phyloP scores from a whole-genome alignment of 2,329 filamentous ascomycete genomes.

The Fusarium tupiense region DNA sequence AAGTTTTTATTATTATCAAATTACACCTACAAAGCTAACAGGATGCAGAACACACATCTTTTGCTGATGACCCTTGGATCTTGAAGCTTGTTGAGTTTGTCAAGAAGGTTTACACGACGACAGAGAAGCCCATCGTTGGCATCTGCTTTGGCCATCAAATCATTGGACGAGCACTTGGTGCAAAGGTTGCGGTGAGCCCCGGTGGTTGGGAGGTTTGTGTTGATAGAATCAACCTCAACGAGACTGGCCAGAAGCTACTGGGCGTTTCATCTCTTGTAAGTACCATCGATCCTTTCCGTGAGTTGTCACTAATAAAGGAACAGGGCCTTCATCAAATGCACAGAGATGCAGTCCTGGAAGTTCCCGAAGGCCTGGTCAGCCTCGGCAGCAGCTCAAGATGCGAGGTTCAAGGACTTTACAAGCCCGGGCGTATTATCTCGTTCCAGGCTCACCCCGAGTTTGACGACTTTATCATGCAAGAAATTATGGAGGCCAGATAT shows the following conservation, averaged over 20 bases:
- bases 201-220: conserved; percentile 56
- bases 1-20: neutral
- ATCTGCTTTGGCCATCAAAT: conserved; percentile 61
- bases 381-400: conserved; percentile 53
- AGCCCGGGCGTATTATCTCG: conserved; percentile 48
- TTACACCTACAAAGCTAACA: neutral
- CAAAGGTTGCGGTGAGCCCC: conserved; percentile 49
- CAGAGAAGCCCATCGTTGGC: conserved; percentile 50
- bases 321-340: conserved; percentile 56
- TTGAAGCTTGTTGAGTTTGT: conserved; percentile 50
- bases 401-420: conserved; percentile 53
- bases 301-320: neutral
- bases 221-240: conserved; percentile 49
- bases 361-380: conserved; percentile 49
- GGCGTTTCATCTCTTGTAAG: conserved; percentile 43
- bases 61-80: conserved; percentile 54
- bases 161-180: conserved; percentile 53
- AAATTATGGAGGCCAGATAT: conserved; percentile 43
- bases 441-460: conserved; percentile 58
- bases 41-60: conserved; percentile 48
- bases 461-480: conserved; percentile 49
- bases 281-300: rapidly evolving
- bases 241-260: conserved; percentile 50
- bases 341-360: conserved; percentile 52
- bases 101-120: conserved; percentile 37